Evolutionary conservation across 2,329 filamentous ascomycete species (phyloP).

Genomic region (Thielaviopsis ethacetica): DNA sequence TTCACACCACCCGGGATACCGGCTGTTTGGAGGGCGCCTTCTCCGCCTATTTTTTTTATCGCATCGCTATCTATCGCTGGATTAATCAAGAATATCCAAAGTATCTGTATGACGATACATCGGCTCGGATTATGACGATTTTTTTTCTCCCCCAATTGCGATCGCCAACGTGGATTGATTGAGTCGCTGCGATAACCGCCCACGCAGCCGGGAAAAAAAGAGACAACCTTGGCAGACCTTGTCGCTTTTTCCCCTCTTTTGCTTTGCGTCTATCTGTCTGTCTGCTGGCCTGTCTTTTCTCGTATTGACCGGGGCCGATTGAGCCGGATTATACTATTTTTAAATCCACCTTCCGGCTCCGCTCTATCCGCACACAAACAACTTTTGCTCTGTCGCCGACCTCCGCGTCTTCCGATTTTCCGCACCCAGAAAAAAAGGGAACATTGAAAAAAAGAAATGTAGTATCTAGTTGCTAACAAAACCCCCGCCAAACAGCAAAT

Average conservation of each 20-base stretch:
- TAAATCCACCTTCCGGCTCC: too few relatives aligned
- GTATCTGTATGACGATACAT: too few relatives aligned
- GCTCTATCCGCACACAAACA: neutral
- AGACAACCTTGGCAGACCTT: neutral
- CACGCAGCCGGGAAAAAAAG: neutral
- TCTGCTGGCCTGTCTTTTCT: neutral
- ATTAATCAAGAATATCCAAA: too few relatives aligned
- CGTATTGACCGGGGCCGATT: neutral
- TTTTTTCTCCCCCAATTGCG: neutral
- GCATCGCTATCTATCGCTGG: neutral
- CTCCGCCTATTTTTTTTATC: neutral
- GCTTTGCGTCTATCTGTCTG: neutral
- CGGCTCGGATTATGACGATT: neutral
- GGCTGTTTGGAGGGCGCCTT: neutral
- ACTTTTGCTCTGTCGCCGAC: too few relatives aligned
- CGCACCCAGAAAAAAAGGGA: too few relatives aligned
- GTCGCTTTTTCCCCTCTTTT: neutral
- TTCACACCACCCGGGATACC: neutral
- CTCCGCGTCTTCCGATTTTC: too few relatives aligned
- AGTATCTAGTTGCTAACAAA: neutral
- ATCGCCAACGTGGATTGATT: neutral
- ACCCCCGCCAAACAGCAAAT: constrained; percentile 57
- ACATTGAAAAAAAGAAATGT: neutral
- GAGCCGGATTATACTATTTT: too few relatives aligned
- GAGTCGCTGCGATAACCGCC: neutral